These are phyloP conservation scores for Beauveria scarabaeidicola DNA, from an alignment of 2,329 filamentous ascomycete genomes.

Conservation along the genomic window DNA sequence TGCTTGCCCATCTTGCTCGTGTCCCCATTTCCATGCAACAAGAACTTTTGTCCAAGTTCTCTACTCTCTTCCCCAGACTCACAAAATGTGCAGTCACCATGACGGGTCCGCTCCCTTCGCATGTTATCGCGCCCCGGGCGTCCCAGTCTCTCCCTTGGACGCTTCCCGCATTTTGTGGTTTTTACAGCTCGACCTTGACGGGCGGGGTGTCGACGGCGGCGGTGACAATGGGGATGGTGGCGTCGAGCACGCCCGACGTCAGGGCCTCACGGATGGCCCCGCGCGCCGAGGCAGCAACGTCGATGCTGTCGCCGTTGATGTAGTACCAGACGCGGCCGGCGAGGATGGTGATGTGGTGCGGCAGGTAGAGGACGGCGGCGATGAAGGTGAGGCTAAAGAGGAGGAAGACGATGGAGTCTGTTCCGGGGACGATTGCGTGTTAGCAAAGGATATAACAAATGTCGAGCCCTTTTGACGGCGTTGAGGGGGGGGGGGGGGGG, in stretches of 20 bases:
- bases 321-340: slow-evolving; percentile 89
- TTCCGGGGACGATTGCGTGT: neutral
- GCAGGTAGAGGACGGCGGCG: slow-evolving; percentile 84
- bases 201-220: slow-evolving; percentile 19
- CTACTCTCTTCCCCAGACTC: no score
- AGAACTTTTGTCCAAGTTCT: no score
- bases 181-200: slow-evolving; percentile 27
- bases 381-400: slow-evolving; percentile 79
- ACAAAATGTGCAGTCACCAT: no score
- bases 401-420: slow-evolving; percentile 88
- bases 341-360: slow-evolving; percentile 78
- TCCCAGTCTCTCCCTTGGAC: neutral
- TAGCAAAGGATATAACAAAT: neutral
- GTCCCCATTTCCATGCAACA: neutral
- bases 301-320: slow-evolving; percentile 69
- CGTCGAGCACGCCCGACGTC: slow-evolving; percentile 22
- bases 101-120: no score
- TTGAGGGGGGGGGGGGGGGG: no score
- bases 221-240: slow-evolving; percentile 17
- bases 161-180: no score
- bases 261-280: slow-evolving; percentile 20
- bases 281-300: slow-evolving; percentile 30
- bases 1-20: neutral
- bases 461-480: no score
- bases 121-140: no score